These are phyloP conservation scores for Quercus bicolor DNA, from an alignment of 306 rosid species.

Conservation along the genomic window DNA sequence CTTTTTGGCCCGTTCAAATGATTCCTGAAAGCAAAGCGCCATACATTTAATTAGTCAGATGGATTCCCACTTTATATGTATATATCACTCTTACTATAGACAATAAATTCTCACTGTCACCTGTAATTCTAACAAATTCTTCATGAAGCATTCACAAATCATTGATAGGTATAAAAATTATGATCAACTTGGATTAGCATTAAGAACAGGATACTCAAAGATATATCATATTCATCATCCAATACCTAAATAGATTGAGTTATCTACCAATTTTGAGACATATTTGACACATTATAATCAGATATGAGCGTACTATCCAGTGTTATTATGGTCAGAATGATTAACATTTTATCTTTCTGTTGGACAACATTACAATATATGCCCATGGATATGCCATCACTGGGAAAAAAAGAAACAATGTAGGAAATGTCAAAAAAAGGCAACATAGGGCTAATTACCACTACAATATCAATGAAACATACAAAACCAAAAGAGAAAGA, in stretches of 20 bases:
- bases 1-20: constrained; percentile 71
- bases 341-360: no score
- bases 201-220: not conserved
- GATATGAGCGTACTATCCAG: no score
- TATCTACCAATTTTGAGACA: not conserved
- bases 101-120: not conserved
- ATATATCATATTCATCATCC: not conserved
- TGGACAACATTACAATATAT: no score
- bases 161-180: not conserved
- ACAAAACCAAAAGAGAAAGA: not conserved
- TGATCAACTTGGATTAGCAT: not conserved
- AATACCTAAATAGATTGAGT: not conserved
- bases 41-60: constrained; percentile 4
- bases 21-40: constrained; percentile 50
- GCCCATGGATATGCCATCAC: not conserved
- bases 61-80: not conserved
- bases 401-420: not conserved
- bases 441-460: not conserved
- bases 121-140: not conserved
- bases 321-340: not conserved
- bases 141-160: not conserved
- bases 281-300: not conserved
- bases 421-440: not conserved
- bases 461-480: not conserved
- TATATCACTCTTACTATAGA: not conserved